These are phyloP conservation scores for Clonostachys sp. DNA, from an alignment of 2,329 filamentous ascomycete species.

Conservation along the genomic window DNA sequence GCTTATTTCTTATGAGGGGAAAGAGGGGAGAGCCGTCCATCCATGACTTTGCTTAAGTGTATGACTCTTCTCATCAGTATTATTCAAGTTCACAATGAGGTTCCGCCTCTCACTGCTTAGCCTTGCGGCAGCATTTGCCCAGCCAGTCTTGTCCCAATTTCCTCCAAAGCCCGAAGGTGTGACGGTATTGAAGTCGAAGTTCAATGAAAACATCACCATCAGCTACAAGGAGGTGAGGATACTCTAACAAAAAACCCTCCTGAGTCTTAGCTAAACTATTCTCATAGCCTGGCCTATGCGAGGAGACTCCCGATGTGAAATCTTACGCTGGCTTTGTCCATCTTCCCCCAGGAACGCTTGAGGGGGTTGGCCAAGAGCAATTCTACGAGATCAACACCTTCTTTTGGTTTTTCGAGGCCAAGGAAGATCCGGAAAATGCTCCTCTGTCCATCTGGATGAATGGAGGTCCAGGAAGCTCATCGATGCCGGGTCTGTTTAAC, in stretches of 20 bases:
- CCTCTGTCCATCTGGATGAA: constrained; percentile 59
- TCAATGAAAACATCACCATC: constrained; percentile 56
- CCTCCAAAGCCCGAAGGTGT: constrained; percentile 22
- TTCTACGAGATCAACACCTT: constrained; percentile 45
- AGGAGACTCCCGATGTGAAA: constrained; percentile 54
- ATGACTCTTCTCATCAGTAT: no score
- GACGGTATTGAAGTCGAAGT: constrained; percentile 50
- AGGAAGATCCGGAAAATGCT: constrained; percentile 30
- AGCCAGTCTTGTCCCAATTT: constrained; percentile 13
- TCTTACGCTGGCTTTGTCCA: constrained; percentile 61
- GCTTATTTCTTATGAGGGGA: no score
- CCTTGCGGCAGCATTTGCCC: background rate
- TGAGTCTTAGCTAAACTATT: background rate
- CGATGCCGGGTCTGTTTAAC: constrained; percentile 59
- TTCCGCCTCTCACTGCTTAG: background rate
- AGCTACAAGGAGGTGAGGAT: constrained; percentile 50
- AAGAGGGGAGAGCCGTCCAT: no score
- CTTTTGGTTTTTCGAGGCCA: constrained; percentile 45
- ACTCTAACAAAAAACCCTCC: background rate
- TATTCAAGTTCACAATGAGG: background rate
- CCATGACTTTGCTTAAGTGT: no score
- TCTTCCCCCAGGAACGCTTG: constrained; percentile 34
- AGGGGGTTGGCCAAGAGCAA: constrained; percentile 37
- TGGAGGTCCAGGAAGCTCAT: constrained; percentile 62
- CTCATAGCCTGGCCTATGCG: constrained; percentile 50